Evolutionary conservation across 2,329 filamentous ascomycete genomes (phyloP).

Genomic region (Coleophoma eucalyptorum): DNA sequence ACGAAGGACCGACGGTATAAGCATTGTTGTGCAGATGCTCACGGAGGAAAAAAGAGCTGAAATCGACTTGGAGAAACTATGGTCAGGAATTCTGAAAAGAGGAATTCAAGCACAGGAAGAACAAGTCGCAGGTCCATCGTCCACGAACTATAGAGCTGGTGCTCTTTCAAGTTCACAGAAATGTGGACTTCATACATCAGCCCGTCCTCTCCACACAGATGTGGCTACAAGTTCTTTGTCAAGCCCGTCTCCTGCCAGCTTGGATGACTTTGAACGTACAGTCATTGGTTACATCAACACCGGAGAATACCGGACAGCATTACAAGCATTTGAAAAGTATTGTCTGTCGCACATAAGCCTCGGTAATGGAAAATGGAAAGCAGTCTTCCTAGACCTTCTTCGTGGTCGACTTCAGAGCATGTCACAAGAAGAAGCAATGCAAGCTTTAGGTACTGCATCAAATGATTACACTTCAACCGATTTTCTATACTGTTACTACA

Average conservation of each 20-base stretch:
- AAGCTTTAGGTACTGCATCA: conserved; percentile 32
- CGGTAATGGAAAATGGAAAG: not conserved
- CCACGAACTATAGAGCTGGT: not conserved
- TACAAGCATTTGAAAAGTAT: no score
- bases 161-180: conserved; percentile 2
- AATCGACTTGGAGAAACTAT: conserved; percentile 63
- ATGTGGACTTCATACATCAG: conserved; percentile 11
- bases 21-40: conserved; percentile 68
- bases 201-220: not conserved
- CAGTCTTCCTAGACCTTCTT: conserved; percentile 12
- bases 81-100: conserved; percentile 31
- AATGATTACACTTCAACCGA: conserved; percentile 33
- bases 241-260: not conserved
- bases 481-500: conserved; percentile 37
- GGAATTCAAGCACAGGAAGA: conserved; percentile 20
- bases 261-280: no score
- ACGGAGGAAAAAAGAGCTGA: conserved; percentile 67
- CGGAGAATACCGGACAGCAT: no score
- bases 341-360: no score
- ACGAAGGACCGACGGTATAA: conserved; percentile 47
- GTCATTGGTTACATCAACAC: no score
- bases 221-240: not conserved
- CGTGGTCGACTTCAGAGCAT: conserved; percentile 23
- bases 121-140: conserved; percentile 1
- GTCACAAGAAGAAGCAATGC: conserved; percentile 25